Base-by-base conservation (phyloP, 2,329 filamentous ascomycete species). In the Cryphonectria japonica region DNA sequence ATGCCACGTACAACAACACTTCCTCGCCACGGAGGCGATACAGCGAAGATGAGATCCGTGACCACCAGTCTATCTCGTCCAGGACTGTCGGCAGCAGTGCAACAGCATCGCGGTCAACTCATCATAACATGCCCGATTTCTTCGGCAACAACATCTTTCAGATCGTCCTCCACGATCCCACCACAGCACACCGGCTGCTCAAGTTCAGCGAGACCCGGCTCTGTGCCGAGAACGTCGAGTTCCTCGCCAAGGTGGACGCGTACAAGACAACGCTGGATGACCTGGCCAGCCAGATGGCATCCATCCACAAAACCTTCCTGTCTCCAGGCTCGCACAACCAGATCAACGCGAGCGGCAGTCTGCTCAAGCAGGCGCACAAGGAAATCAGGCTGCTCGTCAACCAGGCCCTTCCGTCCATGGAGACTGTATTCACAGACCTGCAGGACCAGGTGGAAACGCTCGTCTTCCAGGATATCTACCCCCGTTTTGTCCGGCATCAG, bases 401-500 rank as follows among this genome's bases (percentile, higher is more conserved):
- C 11, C 76, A 75, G 6, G 76, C 78, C 3, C 79, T 82, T 54
- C 82, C 82, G 0, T 76, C 75, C 5, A 76, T 82, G 70, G 81
- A 82, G 70, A 78, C 76, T 41, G 78, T 84, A 3, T 85, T 85
- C 71, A 74, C 76, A 29, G 79, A 82, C 19, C 79, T 82, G 39
- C 80, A 82, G 70, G 76, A 78, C 0, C 76, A 82, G 29, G 79
- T 85, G 34, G 81, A 85, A 70, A 79, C 79, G 29, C 76, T 83
- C 0, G 76, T 86, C 7, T 76, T 80, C 26, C 78, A 76, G 11
- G 81, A 84, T 61, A 78, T 86, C 19, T 88, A 86, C 73, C 85
- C 85, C 2, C 79, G 81, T 54, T 88, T 87, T 73, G 82, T 86
- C 29, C 83, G 83, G 65, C 79, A 85, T 73, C 85, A 87, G 75